Base-by-base conservation (phyloP, 2,329 filamentous ascomycete genomes). In the Xylariales sp. region DNA sequence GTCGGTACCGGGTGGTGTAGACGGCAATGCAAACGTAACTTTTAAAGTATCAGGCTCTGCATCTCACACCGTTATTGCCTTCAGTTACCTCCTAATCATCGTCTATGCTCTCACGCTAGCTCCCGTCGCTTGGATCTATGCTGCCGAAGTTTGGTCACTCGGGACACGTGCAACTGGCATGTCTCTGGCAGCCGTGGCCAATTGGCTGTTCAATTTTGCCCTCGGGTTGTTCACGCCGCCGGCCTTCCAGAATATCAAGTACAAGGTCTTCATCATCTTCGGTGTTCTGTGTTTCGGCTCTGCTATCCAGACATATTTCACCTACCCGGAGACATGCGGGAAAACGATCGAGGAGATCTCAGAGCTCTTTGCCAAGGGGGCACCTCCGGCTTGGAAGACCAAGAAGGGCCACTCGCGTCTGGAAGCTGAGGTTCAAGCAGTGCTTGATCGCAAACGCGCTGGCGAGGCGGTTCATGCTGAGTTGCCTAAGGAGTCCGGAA, bases 51-150 rank as follows among this genome's bases (percentile, higher is more conserved):
- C 74, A 0, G 87, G 86, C 18, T 67, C 81, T 0, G 82, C 86
- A 12, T 86, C 89, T 23, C 84, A 90, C 73, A 85, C 85, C 1
- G 86, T 91, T 62, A 91, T 91, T 69, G 86, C 87, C 23, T 90
- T 90, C 73, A 88, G 85, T 57, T 91, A 90, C 75, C 82, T 91
- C 16, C 83, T 91, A 65, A 87, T 90, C 73, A 83, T 90, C 71
- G 81, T 89, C 69, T 91, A 91, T 75, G 85, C 87, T 1, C 80
- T 90, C n/a, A 90, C 88, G 0, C 83, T 89, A 18, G 89, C 87
- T 0, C 88, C 88, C 0, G 86, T 89, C 3, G 87, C 85, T 62
- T 91, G 89, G 89, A 84, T 90, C 52, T 91, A 91, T 72, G 86
- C 87, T 0, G 86, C 87, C 16, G 89, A 91, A 77, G 85, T 90